Evolutionary conservation across 805 yeast species (phyloP).

Genomic region (Zygoascus biomembranicola): DNA sequence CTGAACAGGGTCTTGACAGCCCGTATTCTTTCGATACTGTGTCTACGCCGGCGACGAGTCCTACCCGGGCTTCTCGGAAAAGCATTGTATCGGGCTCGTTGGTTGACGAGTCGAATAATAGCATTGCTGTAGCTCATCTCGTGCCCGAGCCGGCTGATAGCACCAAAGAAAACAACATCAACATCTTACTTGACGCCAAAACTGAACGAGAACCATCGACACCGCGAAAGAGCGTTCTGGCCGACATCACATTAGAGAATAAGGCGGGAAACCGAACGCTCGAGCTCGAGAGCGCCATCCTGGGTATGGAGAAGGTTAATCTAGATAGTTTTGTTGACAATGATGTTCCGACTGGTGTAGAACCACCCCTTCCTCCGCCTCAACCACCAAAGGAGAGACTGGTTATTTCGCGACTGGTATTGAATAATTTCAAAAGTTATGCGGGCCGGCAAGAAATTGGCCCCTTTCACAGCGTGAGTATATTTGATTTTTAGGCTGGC

Average conservation of each 20-base stretch:
- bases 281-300: slow-evolving; percentile 1
- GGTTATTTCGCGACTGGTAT: slow-evolving; percentile 63
- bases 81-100: not conserved
- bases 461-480: slow-evolving; percentile 58
- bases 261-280: not conserved
- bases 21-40: not conserved
- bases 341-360: not conserved
- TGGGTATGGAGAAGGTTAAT: slow-evolving; percentile 1
- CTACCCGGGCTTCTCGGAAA: not conserved
- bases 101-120: not conserved
- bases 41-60: slow-evolving; percentile 9
- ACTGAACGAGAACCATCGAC: not conserved
- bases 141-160: slow-evolving; percentile 15
- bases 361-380: not conserved
- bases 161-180: slow-evolving; percentile 5
- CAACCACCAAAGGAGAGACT: slow-evolving; percentile 36
- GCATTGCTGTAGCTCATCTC: slow-evolving; percentile 13
- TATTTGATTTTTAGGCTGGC: not conserved
- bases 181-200: not conserved
- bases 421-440: slow-evolving; percentile 87
- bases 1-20: not conserved
- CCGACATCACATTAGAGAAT: slow-evolving; percentile 4
- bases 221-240: slow-evolving; percentile 1
- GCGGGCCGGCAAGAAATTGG: slow-evolving; percentile 92
- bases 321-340: not conserved